phyloP scores from a whole-genome alignment of 169 alveolate genomes.

The Eimeria praecox region DNA sequence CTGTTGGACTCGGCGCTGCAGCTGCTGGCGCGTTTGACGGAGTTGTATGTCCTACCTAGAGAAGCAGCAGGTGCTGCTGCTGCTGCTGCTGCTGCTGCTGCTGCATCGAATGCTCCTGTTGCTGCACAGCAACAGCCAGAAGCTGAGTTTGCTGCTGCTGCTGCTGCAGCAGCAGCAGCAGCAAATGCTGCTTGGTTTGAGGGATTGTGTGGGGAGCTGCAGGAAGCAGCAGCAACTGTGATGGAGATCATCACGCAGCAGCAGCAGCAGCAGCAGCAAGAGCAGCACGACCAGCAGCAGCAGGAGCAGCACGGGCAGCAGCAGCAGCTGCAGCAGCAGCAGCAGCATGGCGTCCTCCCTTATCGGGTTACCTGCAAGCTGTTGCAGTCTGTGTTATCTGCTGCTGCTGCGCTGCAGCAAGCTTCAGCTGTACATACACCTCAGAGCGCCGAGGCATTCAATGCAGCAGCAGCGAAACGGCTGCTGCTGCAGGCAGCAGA shows the following conservation, averaged over 20 bases:
- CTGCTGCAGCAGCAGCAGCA: slow-evolving; percentile 25
- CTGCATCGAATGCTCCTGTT: not conserved
- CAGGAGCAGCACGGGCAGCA: not conserved
- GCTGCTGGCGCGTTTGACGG: slow-evolving; percentile 53
- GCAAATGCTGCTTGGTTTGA: slow-evolving; percentile 39
- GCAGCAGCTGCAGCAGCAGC: not conserved
- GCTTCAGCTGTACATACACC: slow-evolving; percentile 1
- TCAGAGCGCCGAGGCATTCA: not conserved
- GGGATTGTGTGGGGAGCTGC: slow-evolving; percentile 43
- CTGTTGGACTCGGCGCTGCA: slow-evolving; percentile 40
- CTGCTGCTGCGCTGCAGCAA: slow-evolving; percentile 66
- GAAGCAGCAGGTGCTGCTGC: slow-evolving; percentile 33
- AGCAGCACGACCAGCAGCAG: slow-evolving; percentile 25
- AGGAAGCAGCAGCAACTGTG: not conserved
- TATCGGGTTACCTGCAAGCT: not conserved
- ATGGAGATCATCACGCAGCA: not conserved
- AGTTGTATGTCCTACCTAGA: slow-evolving; percentile 13
- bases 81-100: slow-evolving; percentile 47
- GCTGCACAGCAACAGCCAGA: slow-evolving; percentile 7
- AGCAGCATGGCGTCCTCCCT: not conserved
- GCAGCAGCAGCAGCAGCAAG: slow-evolving; percentile 5
- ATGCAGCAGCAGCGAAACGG: slow-evolving; percentile 46
- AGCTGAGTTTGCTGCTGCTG: not conserved
- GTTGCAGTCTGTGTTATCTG: slow-evolving; percentile 52
- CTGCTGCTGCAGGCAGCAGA: slow-evolving; percentile 49